phyloP scores from a whole-genome alignment of 768 basidiomycete genomes.

The Psilocybe azurescens region DNA sequence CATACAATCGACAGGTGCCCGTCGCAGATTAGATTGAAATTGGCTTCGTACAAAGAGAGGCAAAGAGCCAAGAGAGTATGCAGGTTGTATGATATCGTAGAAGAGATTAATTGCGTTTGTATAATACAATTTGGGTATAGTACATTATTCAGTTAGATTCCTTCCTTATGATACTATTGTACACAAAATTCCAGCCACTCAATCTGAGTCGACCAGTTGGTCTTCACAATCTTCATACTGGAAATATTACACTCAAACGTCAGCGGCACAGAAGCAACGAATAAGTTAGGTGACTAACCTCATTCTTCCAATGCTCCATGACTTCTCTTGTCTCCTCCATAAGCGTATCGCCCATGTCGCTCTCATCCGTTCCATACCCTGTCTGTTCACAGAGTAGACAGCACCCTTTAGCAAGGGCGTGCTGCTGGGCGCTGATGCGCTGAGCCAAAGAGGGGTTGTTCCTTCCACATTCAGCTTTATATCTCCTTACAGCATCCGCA shows the following conservation, averaged over 20 bases:
- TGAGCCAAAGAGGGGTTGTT: constrained; percentile 36
- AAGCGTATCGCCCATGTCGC: constrained; percentile 44
- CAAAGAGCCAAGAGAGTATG: no score
- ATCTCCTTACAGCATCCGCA: constrained; percentile 39
- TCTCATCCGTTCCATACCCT: constrained; percentile 45
- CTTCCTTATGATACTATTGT: neutral
- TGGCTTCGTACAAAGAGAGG: neutral
- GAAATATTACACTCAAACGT: constrained; percentile 2
- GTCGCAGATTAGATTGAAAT: neutral
- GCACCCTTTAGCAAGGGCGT: constrained; percentile 42
- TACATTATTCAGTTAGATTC: neutral
- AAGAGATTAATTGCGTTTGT: neutral
- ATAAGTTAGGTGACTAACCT: constrained; percentile 29
- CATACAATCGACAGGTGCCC: neutral
- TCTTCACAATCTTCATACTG: constrained; percentile 34
- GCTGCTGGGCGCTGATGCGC: constrained; percentile 42
- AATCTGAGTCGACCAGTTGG: constrained; percentile 29
- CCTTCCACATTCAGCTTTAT: constrained; percentile 44
- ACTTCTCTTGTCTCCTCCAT: constrained; percentile 40
- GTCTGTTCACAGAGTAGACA: constrained; percentile 54
- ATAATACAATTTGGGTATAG: neutral
- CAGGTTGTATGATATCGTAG: neutral
- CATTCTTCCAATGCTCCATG: constrained; percentile 46
- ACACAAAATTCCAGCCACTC: neutral
- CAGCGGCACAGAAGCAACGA: neutral